Evolutionary conservation across 208 protist genomes (phyloP).

Genomic region (Acanthamoeba healyi): DNA sequence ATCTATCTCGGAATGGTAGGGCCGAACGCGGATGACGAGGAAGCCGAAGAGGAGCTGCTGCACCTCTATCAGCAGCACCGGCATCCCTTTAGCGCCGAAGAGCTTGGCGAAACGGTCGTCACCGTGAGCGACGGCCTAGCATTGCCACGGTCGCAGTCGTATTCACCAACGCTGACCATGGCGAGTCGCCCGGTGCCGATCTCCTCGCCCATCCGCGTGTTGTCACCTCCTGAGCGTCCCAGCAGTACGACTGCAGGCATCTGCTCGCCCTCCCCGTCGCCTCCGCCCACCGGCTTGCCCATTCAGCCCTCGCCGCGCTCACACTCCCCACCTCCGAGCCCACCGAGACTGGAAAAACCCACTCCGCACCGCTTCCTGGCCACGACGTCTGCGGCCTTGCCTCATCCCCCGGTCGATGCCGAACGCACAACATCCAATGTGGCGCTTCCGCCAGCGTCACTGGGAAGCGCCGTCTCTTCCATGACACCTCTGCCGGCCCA

Average conservation of each 20-base stretch:
- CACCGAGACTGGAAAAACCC: not conserved
- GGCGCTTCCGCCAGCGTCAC: no score
- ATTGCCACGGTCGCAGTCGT: not conserved
- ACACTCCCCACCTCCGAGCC: not conserved
- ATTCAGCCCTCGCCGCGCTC: not conserved
- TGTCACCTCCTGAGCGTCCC: not conserved
- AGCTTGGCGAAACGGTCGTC: no score
- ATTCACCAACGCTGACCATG: not conserved
- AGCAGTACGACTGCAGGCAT: not conserved
- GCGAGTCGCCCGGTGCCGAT: not conserved
- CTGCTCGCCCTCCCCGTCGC: not conserved
- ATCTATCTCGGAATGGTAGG: conserved; percentile 43
- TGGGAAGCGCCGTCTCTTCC: not conserved
- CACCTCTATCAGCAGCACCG: not conserved
- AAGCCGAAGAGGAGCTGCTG: not conserved
- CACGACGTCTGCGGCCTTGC: not conserved
- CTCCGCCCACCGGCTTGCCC: not conserved
- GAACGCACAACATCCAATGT: no score
- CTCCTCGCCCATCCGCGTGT: not conserved
- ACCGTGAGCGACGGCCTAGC: no score
- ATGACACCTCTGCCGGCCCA: not conserved
- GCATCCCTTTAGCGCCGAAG: not conserved
- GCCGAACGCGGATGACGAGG: conserved; percentile 14
- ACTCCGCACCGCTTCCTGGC: not conserved
- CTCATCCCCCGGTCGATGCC: not conserved